phyloP scores from a whole-genome alignment of 2,329 filamentous ascomycete genomes.

The Exophiala aquamarina region DNA sequence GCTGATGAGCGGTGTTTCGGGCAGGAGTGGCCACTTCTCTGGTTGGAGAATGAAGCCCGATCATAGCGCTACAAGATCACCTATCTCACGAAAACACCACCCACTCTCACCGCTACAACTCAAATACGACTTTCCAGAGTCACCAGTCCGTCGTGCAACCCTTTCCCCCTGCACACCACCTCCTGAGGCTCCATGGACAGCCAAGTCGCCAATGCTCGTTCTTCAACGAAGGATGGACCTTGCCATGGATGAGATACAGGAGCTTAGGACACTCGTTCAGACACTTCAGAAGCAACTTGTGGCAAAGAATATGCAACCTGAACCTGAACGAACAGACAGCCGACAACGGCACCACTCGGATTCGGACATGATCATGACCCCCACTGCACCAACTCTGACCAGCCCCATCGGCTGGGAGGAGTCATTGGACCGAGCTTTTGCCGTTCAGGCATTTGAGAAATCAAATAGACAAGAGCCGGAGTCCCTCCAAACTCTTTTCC shows the following conservation, averaged over 20 bases:
- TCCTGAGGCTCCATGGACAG: slow-evolving; percentile 20
- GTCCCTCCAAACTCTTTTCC: neutral
- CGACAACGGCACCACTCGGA: neutral
- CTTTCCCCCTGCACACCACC: slow-evolving; percentile 24
- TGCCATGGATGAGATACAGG: slow-evolving; percentile 25
- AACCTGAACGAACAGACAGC: neutral
- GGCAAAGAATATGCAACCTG: slow-evolving; percentile 2
- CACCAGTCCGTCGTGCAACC: slow-evolving; percentile 17
- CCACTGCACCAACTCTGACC: neutral
- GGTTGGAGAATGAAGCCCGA: slow-evolving; percentile 20
- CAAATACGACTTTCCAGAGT: slow-evolving; percentile 16
- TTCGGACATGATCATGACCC: neutral
- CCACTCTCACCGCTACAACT: slow-evolving; percentile 19
- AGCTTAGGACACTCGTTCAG: slow-evolving; percentile 20
- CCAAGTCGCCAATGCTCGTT: slow-evolving; percentile 24
- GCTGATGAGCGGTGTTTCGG: slow-evolving; percentile 9
- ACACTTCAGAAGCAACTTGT: slow-evolving; percentile 17
- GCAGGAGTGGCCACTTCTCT: slow-evolving; percentile 9
- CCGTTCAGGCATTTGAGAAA: neutral
- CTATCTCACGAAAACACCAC: slow-evolving; percentile 9
- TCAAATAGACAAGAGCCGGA: neutral
- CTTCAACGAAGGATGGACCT: slow-evolving; percentile 23
- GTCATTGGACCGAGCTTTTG: neutral
- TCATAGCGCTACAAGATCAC: slow-evolving; percentile 11
- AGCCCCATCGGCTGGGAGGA: slow-evolving; percentile 1